These are phyloP conservation scores for Dactylellina leptospora DNA, from an alignment of 2,329 filamentous ascomycete species.

Conservation along the genomic window DNA sequence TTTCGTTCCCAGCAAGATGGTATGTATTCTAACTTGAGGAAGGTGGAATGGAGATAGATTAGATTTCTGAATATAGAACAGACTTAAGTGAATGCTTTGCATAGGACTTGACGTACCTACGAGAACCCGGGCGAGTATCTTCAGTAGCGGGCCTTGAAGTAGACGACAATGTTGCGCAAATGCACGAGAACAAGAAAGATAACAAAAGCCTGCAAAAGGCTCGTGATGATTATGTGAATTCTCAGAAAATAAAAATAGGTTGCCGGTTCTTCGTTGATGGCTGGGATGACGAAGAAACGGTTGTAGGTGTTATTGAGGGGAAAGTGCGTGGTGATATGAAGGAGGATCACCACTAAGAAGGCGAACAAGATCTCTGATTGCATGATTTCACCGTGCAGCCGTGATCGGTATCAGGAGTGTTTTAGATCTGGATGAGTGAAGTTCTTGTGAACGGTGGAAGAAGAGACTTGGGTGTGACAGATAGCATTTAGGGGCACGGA, in stretches of 20 bases:
- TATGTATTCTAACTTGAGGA: too few relatives aligned
- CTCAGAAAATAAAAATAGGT: neutral
- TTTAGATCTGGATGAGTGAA: neutral
- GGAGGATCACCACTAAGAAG: neutral
- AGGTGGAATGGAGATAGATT: too few relatives aligned
- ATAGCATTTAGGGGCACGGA: neutral
- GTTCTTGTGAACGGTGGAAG: neutral
- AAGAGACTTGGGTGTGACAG: neutral
- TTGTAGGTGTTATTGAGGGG: neutral
- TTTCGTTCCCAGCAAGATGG: too few relatives aligned
- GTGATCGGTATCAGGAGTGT: neutral
- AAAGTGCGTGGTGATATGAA: neutral
- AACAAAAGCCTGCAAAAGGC: neutral
- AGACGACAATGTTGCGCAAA: neutral
- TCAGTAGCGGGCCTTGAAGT: neutral
- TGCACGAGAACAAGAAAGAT: neutral
- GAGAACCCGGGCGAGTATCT: neutral
- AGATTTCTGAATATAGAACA: neutral
- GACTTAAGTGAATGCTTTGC: neutral
- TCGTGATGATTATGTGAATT: neutral
- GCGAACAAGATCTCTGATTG: neutral
- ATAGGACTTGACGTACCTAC: neutral
- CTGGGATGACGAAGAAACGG: neutral
- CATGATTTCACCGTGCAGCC: neutral
- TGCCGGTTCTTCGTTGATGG: neutral